phyloP scores from a whole-genome alignment of 768 basidiomycete species.

The Boletus fagicola region DNA sequence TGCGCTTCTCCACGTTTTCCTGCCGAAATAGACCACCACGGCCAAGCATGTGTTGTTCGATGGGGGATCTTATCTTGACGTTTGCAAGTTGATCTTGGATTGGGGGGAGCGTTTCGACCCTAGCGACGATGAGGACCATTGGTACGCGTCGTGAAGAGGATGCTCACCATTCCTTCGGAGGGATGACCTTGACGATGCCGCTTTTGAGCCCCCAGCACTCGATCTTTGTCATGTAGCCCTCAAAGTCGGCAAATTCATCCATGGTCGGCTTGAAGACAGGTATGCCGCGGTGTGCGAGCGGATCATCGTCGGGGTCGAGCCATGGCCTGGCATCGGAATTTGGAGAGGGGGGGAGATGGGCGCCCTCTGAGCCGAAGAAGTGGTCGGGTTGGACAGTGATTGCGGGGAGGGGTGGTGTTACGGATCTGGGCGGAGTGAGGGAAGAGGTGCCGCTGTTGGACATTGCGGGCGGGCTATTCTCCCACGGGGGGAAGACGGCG shows the following conservation, averaged over 20 bases:
- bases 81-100: conserved; percentile 65
- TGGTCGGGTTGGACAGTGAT: conserved; percentile 74
- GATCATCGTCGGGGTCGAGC: conserved; percentile 80
- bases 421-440: conserved; percentile 45
- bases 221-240: conserved; percentile 81
- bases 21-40: conserved; percentile 83
- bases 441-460: conserved; percentile 31
- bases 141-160: conserved; percentile 12
- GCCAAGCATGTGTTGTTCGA: conserved; percentile 92
- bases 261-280: conserved; percentile 95
- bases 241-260: conserved; percentile 91
- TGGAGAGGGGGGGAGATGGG: conserved; percentile 54
- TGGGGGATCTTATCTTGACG: conserved; percentile 84
- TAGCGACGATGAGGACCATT: conserved; percentile 28
- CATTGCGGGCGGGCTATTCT: conserved; percentile 18
- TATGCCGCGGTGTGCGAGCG: conserved; percentile 80
- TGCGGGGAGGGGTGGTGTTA: conserved; percentile 41
- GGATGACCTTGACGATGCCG: conserved; percentile 95
- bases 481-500: conserved; percentile 5
- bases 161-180: conserved; percentile 88
- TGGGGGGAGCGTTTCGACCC: conserved; percentile 73
- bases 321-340: conserved; percentile 60
- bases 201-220: conserved; percentile 89
- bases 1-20: conserved; percentile 87
- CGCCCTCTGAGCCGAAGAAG: conserved; percentile 63